Evolutionary conservation across 23 red algal species (phyloP).

Genomic region (Gracilaria gracilis): DNA sequence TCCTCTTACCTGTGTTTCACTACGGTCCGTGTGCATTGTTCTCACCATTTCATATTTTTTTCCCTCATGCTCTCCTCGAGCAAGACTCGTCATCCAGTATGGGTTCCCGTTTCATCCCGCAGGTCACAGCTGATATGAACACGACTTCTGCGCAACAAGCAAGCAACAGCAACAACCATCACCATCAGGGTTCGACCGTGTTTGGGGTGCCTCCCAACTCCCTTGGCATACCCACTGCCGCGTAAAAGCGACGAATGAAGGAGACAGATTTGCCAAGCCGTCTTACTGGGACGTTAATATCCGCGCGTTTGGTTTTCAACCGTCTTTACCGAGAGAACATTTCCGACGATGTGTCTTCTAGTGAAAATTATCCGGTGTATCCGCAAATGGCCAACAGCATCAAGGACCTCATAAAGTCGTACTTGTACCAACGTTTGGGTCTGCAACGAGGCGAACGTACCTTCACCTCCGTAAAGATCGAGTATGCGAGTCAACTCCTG

Average conservation of each 20-base stretch:
- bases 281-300: neutral
- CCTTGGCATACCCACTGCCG: neutral
- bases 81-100: too few species aligned
- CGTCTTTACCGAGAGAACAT: neutral
- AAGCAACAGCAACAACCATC: neutral
- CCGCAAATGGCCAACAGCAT: neutral
- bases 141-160: too few species aligned
- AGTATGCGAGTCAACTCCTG: neutral
- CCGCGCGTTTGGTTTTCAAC: slow-evolving; percentile 4
- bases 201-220: neutral
- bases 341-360: neutral
- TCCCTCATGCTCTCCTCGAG: too few species aligned
- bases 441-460: neutral
- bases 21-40: neutral
- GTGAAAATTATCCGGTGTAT: neutral
- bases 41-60: neutral
- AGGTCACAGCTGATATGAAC: too few species aligned
- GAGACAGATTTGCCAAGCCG: neutral
- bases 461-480: neutral
- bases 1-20: neutral
- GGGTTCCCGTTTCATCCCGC: too few species aligned
- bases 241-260: neutral
- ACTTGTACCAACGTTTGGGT: slow-evolving; percentile 3
- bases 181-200: neutral
- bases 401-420: neutral